These are phyloP conservation scores for Lentinula novae-zelandiae DNA, from an alignment of 1,284 basidiomycete species.

Conservation along the genomic window DNA sequence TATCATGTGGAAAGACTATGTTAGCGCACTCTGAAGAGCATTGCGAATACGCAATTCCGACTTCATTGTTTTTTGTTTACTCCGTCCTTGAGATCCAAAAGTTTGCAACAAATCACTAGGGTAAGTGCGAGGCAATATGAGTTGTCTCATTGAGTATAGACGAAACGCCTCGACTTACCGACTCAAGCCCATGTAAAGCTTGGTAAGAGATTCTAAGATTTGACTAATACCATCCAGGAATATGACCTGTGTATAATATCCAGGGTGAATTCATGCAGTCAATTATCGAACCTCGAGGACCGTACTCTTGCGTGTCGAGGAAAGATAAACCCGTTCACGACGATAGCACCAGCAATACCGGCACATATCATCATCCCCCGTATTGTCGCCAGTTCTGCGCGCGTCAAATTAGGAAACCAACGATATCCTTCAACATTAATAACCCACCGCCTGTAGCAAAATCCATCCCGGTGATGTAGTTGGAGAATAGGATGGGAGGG, in stretches of 20 bases:
- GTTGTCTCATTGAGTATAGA: background rate
- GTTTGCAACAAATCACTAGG: conserved; percentile 36
- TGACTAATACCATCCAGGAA: conserved; percentile 41
- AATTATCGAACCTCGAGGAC: background rate
- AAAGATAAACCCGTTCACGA: conserved; percentile 44
- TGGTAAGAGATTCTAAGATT: conserved; percentile 36
- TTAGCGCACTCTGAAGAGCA: conserved; percentile 29
- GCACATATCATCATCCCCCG: conserved; percentile 40
- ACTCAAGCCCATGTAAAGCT: conserved; percentile 43
- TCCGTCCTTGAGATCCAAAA: conserved; percentile 22
- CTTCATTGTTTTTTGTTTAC: conserved; percentile 35
- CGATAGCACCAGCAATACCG: conserved; percentile 40
- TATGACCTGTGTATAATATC: conserved; percentile 30
- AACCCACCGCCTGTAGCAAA: conserved; percentile 30
- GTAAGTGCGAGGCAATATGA: background rate
- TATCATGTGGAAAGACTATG: background rate
- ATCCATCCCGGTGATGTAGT: conserved; percentile 30
- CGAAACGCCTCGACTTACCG: conserved; percentile 27
- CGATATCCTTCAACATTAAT: background rate
- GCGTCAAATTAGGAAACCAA: background rate
- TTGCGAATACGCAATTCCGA: conserved; percentile 42
- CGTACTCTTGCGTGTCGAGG: conserved; percentile 45
- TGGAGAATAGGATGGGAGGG: conserved; percentile 40
- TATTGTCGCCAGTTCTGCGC: conserved; percentile 35
- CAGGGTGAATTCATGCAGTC: background rate